These are phyloP conservation scores for Rhynchosporium secalis DNA, from an alignment of 2,329 filamentous ascomycete species.

Conservation along the genomic window DNA sequence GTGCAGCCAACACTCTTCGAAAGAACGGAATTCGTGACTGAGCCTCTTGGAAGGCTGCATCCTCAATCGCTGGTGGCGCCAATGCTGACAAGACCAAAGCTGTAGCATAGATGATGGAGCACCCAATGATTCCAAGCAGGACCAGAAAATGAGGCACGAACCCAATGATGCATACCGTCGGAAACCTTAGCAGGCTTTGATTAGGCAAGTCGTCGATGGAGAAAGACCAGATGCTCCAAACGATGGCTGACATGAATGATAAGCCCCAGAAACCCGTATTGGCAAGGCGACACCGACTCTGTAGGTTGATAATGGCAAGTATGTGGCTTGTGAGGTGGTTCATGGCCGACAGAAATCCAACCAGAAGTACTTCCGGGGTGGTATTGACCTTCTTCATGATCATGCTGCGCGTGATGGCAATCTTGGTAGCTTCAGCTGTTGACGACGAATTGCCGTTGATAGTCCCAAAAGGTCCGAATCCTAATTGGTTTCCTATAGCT, in stretches of 20 bases:
- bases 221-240: constrained; percentile 70
- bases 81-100: constrained; percentile 76
- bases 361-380: constrained; percentile 81
- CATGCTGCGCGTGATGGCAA: constrained; percentile 60
- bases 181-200: constrained; percentile 78
- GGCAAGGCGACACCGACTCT: constrained; percentile 76
- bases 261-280: constrained; percentile 89
- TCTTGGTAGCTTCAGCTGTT: constrained; percentile 41
- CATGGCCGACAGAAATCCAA: constrained; percentile 84
- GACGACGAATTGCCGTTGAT: constrained; percentile 32
- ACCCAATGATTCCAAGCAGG: constrained; percentile 73
- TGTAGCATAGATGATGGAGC: constrained; percentile 72
- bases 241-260: constrained; percentile 83
- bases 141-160: constrained; percentile 95
- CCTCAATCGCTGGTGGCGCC: constrained; percentile 43
- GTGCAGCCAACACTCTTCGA: constrained; percentile 68
- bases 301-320: constrained; percentile 76
- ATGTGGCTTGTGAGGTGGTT: constrained; percentile 85
- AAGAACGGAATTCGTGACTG: constrained; percentile 43
- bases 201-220: constrained; percentile 59
- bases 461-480: constrained; percentile 57
- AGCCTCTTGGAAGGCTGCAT: constrained; percentile 36
- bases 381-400: constrained; percentile 83
- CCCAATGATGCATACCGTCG: constrained; percentile 90
- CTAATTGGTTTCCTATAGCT: constrained; percentile 77